Conservation (phyloP, 169 alveolate genomes). For the Eimeria tenella region DNA sequence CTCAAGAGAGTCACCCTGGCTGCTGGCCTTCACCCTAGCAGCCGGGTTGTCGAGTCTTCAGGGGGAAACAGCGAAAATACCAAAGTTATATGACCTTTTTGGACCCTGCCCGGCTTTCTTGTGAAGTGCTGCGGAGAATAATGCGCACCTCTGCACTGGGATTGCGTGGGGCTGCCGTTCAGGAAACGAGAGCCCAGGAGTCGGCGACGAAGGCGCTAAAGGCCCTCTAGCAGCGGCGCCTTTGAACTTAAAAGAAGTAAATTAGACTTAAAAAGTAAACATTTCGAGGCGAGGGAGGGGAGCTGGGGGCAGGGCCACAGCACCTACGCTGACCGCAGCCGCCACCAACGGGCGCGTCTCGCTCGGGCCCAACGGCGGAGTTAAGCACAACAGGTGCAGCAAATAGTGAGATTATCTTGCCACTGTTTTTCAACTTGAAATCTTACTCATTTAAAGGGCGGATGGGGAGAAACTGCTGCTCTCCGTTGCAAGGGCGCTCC, state of each 20-base stretch:
- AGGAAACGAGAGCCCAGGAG: no score
- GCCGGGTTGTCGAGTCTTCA: neutral
- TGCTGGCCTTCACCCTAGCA: neutral
- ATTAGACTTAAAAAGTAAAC: no score
- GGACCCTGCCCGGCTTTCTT: no score
- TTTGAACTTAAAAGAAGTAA: no score
- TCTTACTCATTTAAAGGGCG: neutral
- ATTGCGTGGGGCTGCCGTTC: slow-evolving; percentile 14
- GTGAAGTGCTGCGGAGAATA: neutral
- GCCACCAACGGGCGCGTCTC: slow-evolving; percentile 52
- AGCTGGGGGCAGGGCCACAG: neutral
- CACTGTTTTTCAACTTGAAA: neutral
- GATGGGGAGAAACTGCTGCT: slow-evolving; percentile 1
- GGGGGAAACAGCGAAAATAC: no score
- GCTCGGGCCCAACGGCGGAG: slow-evolving; percentile 44
- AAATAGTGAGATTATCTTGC: neutral
- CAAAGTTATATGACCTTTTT: no score
- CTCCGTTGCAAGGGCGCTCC: neutral
- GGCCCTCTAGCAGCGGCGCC: no score
- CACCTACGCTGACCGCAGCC: slow-evolving; percentile 20
- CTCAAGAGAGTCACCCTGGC: neutral
- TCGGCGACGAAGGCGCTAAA: no score
- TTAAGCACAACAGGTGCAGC: slow-evolving; percentile 7
- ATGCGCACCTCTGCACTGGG: neutral
- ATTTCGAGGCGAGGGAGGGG: neutral